Evolutionary conservation across 2,329 filamentous ascomycete species (phyloP), one percentile per base, ranked within the genome.

Genomic region (Ascochyta pisi): DNA sequence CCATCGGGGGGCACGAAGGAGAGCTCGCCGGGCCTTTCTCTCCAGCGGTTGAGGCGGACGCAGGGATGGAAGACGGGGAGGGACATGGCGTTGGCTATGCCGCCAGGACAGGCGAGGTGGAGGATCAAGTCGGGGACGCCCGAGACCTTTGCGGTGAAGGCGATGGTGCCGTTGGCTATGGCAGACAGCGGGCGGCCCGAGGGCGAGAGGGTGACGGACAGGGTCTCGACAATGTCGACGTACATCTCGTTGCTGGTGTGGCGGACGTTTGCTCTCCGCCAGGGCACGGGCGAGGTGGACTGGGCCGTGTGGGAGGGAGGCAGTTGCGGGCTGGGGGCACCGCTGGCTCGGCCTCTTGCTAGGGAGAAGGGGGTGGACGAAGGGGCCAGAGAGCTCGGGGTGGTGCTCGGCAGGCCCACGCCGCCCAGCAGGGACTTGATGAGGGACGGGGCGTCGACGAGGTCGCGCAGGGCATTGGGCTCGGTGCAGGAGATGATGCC

Each of bases 241-340:
- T 98, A 98, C 64, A 99, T 83, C 76, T 99, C 95, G 76, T 98
- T 99, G 51, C 91, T 96, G 4, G 94, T 98, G 75, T 99, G 95
- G 15, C 93, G 85, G 49, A 99, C 95, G 69, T 96, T 96, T 35
- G 91, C 87, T 58, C 92, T 84, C 59, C 95, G 86, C 95, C 95
- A 99, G 1, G 93, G 93, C 37, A 98, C 86, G 2, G 86, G 54
- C 73, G 82, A 63, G 70, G 79, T 54, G 66, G 76, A 62, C 67
- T 68, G 75, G 54, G 61, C 63, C 46, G 62, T 37, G 50, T 60
- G 67, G 44, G 61, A 59, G 4, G 68, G 68, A 0, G 62, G 65
- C 19, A 70, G 26, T 1, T 67, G 43, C 2, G 68, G 69, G 35
- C 65, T 68, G 22, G 63, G 56, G 6, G 68, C 63, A 5, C 24